Conservation (phyloP, 441 rosid species). For the Corymbia calophylla region DNA sequence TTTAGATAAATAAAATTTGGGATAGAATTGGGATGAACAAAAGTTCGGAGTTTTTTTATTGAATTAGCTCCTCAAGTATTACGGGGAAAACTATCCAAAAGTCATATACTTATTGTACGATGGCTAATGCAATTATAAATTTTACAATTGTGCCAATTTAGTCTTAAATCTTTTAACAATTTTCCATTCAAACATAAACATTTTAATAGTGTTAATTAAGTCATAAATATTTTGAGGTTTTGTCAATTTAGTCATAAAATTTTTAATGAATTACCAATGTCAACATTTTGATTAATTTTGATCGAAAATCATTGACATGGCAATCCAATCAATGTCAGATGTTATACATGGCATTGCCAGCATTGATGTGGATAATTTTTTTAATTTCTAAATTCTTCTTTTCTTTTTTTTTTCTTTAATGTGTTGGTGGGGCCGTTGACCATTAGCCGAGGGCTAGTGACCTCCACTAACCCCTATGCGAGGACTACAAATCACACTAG, state of each 20-base stretch:
- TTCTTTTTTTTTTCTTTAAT: not conserved
- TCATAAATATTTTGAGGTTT: not conserved
- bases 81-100: not conserved
- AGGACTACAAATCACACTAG: not conserved
- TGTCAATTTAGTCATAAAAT: no score
- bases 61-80: not conserved
- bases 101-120: not conserved
- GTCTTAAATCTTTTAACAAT: not conserved
- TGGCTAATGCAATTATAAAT: not conserved
- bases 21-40: not conserved
- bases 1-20: no score
- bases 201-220: not conserved
- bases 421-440: not conserved
- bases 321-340: accelerated
- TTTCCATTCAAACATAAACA: accelerated
- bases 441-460: not conserved
- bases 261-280: not conserved
- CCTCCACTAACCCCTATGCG: not conserved
- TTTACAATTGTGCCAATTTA: not conserved
- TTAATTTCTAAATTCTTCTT: not conserved
- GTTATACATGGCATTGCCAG: no score
- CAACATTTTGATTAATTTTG: not conserved
- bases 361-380: not conserved
- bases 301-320: accelerated
- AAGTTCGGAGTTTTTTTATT: not conserved